Evolutionary conservation across 108 stramenopile species (phyloP).

Genomic region (Pseudonitzschia delicatissima): DNA sequence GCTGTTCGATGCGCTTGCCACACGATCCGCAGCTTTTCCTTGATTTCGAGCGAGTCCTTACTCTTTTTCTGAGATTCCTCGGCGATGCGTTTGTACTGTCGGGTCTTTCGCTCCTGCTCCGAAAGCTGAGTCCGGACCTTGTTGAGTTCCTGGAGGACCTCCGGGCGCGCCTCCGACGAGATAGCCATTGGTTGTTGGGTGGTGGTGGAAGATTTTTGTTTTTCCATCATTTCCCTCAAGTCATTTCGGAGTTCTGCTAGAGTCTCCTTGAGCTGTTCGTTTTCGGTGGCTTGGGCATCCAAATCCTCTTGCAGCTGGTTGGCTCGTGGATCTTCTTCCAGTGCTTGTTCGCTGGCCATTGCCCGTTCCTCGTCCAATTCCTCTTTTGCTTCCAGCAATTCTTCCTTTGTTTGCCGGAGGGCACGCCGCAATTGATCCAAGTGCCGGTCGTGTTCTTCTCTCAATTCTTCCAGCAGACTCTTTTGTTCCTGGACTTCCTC

Average conservation of each 20-base stretch:
- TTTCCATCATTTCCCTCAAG: not conserved
- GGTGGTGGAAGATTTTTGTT: not conserved
- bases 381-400: conserved; percentile 35
- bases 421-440: conserved; percentile 31
- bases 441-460: conserved; percentile 42
- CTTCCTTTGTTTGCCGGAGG: conserved; percentile 25
- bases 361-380: conserved; percentile 28
- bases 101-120: conserved; percentile 71
- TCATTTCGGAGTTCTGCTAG: conserved; percentile 5
- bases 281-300: conserved; percentile 15
- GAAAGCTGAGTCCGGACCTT: conserved; percentile 56
- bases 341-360: conserved; percentile 10
- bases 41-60: conserved; percentile 40
- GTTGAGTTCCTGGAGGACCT: conserved; percentile 45
- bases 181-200: not conserved
- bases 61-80: conserved; percentile 40
- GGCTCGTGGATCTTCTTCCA: conserved; percentile 25
- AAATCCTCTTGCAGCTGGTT: conserved; percentile 34
- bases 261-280: conserved; percentile 6
- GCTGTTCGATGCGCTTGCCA: conserved; percentile 28
- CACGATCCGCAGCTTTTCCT: conserved; percentile 47
- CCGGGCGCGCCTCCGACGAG: conserved; percentile 35
- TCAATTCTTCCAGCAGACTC: conserved; percentile 48
- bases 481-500: conserved; percentile 60
- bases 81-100: conserved; percentile 50